A percentile compares a stretch with the other conserved stretches of the same genome.
These are phyloP conservation scores for Cordyceps tenuipes DNA, from an alignment of 2,329 filamentous ascomycete genomes.

Conservation along the genomic window DNA sequence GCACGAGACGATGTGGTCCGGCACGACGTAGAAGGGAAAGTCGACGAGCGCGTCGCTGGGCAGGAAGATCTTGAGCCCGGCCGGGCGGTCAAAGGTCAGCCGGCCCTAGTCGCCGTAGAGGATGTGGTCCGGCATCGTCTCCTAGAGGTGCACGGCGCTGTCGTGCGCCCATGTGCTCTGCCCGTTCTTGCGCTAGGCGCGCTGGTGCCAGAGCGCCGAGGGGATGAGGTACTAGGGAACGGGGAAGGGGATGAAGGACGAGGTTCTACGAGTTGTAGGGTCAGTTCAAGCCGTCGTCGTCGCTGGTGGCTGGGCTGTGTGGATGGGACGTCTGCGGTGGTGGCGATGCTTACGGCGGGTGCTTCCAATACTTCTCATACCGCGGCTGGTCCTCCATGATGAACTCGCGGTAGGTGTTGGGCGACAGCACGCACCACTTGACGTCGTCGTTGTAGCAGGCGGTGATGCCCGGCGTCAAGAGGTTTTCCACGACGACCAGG, in stretches of 20 bases:
- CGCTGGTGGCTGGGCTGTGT: too few relatives aligned
- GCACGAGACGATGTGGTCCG: slow-evolving; percentile 20
- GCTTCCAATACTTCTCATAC: slow-evolving; percentile 7
- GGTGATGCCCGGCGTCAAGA: slow-evolving; percentile 12
- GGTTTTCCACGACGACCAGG: slow-evolving; percentile 11
- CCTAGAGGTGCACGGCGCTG: slow-evolving; percentile 1
- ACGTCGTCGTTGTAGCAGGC: slow-evolving; percentile 2
- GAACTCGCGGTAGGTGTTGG: slow-evolving; percentile 13
- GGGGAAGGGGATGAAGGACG: background rate
- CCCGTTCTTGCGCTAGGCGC: background rate
- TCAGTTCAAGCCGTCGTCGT: too few relatives aligned
- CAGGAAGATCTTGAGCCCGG: background rate
- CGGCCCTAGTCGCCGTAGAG: background rate
- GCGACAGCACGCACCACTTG: slow-evolving; percentile 11
- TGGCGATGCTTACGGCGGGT: slow-evolving; percentile 4
- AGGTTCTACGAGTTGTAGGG: background rate
- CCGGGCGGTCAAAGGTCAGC: background rate
- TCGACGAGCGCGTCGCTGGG: slow-evolving; percentile 15
- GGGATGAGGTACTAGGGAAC: slow-evolving; percentile 3
- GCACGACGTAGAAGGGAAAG: slow-evolving; percentile 30
- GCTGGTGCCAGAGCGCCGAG: background rate
- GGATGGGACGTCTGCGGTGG: too few relatives aligned
- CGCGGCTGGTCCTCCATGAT: slow-evolving; percentile 2
- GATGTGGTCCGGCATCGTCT: background rate
- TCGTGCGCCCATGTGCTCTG: background rate